Evolutionary conservation across 805 yeast genomes (phyloP).

Genomic region (Torulaspora gathmanii): DNA sequence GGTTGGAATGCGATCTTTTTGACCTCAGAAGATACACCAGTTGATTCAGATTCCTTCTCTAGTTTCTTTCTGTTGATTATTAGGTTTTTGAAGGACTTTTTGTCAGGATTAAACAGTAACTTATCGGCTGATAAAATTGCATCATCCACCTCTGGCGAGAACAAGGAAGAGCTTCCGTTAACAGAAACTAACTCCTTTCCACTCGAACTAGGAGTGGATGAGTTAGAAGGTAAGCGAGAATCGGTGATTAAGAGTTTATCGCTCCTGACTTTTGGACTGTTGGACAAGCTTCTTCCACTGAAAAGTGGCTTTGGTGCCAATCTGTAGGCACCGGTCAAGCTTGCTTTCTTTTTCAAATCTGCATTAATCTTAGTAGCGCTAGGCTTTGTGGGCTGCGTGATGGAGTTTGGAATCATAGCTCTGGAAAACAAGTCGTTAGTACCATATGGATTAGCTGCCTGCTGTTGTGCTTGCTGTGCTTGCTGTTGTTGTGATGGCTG

Average conservation of each 20-base stretch:
- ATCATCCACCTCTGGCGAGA: conserved; percentile 19
- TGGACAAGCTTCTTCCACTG: conserved; percentile 18
- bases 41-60: conserved; percentile 8
- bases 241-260: conserved; percentile 2
- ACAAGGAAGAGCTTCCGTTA: conserved; percentile 10
- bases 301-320: conserved; percentile 61
- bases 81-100: conserved; percentile 29
- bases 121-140: conserved; percentile 23
- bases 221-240: conserved; percentile 8
- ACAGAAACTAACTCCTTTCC: conserved; percentile 15
- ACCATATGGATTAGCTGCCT: conserved; percentile 63
- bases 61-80: conserved; percentile 24
- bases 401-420: conserved; percentile 35
- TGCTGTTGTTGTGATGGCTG: conserved; percentile 29
- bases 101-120: conserved; percentile 30
- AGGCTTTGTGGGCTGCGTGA: conserved; percentile 41
- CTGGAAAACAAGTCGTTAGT: conserved; percentile 59
- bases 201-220: conserved; percentile 16
- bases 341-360: conserved; percentile 52
- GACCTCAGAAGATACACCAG: conserved; percentile 13
- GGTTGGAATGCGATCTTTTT: conserved; percentile 19
- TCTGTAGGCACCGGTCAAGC: conserved; percentile 56
- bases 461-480: conserved; percentile 33
- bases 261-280: background rate
- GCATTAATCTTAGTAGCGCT: conserved; percentile 46